Evolutionary conservation across 2,329 filamentous ascomycete species (phyloP).

Genomic region (Hypoxylon sp.): DNA sequence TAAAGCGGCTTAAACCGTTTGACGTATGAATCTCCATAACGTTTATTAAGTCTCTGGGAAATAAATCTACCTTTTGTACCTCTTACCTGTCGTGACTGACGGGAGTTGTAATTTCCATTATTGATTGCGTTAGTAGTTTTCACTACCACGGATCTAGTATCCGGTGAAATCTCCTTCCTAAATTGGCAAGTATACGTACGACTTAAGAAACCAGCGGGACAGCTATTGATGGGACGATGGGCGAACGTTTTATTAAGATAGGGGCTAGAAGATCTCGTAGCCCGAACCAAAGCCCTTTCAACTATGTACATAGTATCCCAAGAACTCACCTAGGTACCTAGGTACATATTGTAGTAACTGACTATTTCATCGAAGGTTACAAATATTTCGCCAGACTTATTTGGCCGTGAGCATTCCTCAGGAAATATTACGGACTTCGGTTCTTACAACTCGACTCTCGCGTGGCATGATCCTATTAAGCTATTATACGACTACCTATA

Average conservation of each 20-base stretch:
- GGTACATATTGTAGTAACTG: neutral
- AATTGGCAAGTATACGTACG: neutral
- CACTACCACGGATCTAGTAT: neutral
- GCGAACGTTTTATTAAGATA: neutral
- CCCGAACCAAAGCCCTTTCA: neutral
- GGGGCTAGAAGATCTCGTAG: neutral
- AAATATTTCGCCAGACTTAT: neutral
- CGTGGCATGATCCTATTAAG: no score
- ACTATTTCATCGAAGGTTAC: neutral
- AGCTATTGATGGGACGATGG: neutral
- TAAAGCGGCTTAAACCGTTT: neutral
- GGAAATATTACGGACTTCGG: no score
- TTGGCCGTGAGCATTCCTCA: neutral
- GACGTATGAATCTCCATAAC: neutral
- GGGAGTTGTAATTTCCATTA: neutral
- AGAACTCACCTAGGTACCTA: neutral
- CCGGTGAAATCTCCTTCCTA: neutral
- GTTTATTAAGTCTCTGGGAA: neutral
- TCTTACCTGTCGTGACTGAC: neutral
- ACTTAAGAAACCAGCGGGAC: neutral
- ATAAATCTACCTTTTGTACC: neutral
- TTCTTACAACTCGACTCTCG: no score
- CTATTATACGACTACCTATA: no score
- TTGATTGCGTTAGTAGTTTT: neutral
- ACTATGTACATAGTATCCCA: no score